Evolutionary conservation across 1,284 basidiomycete species (phyloP).

Genomic region (Bjerkandera adusta): DNA sequence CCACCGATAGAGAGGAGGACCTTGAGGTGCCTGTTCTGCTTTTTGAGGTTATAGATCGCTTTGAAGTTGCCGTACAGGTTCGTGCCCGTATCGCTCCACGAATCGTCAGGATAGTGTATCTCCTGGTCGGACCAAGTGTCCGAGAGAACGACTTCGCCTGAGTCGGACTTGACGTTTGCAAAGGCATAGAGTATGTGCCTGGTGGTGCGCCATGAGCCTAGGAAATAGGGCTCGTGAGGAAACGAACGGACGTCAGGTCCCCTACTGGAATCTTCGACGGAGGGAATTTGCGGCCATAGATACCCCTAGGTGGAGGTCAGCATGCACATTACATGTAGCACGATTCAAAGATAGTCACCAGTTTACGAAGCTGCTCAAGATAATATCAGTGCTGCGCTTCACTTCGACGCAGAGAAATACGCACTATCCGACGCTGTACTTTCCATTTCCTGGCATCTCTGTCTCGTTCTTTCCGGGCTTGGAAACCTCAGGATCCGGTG

Average conservation of each 20-base stretch:
- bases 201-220: constrained; percentile 14
- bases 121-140: constrained; percentile 94
- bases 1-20: constrained; percentile 87
- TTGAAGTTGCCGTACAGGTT: constrained; percentile 97
- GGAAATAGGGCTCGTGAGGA: constrained; percentile 9
- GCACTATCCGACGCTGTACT: constrained; percentile 79
- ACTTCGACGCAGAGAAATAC: constrained; percentile 30
- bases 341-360: too few species aligned
- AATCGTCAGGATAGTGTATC: constrained; percentile 83
- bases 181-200: constrained; percentile 89
- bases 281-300: constrained; percentile 87
- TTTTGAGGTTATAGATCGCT: constrained; percentile 88
- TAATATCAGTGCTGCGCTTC: constrained; percentile 5
- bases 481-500: constrained; percentile 15
- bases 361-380: constrained; percentile 62
- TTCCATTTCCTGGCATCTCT: constrained; percentile 40
- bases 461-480: constrained; percentile 20
- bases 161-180: constrained; percentile 79
- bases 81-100: constrained; percentile 82
- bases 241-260: constrained; percentile 75
- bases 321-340: constrained; percentile 1
- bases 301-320: constrained; percentile 67
- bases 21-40: constrained; percentile 82
- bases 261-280: constrained; percentile 78
- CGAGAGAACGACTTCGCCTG: constrained; percentile 85